These are phyloP conservation scores for Coemansia sp. DNA, from an alignment of 192 early-diverging fungal genomes.

Conservation along the genomic window DNA sequence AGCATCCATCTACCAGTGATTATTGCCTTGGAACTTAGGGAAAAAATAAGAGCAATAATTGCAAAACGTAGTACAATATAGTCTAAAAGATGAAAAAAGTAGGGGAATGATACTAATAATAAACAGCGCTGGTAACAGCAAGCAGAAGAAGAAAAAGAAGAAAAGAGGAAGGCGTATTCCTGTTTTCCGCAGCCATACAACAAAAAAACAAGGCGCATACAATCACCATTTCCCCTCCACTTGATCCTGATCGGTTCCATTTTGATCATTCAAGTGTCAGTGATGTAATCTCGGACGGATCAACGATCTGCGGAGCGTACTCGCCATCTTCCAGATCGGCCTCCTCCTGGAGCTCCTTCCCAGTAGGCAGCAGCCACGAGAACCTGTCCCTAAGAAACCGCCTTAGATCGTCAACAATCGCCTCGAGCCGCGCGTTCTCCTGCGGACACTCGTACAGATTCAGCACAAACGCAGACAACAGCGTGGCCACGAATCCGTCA, in stretches of 20 bases:
- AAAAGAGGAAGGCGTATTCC: background rate
- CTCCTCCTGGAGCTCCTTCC: conserved; percentile 55
- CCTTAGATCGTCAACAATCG: conserved; percentile 54
- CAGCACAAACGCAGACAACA: conserved; percentile 49
- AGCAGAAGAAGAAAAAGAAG: background rate
- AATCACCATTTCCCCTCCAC: no score
- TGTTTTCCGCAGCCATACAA: conserved; percentile 9
- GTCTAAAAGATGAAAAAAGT: no score
- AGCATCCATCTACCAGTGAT: background rate
- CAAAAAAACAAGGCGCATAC: background rate
- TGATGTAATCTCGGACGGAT: conserved; percentile 21
- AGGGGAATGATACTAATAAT: background rate
- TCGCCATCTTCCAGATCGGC: conserved; percentile 64
- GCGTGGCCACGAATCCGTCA: conserved; percentile 16
- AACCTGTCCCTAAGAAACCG: conserved; percentile 59
- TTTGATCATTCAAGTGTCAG: background rate
- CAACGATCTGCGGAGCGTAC: conserved; percentile 70
- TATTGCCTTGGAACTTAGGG: background rate
- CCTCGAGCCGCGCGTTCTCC: conserved; percentile 27
- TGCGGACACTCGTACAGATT: conserved; percentile 39
- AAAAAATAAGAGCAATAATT: background rate
- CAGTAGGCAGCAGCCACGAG: conserved; percentile 64
- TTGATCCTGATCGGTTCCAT: no score
- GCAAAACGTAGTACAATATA: no score
- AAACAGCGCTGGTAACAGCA: background rate